Conservation (phyloP, 768 basidiomycete species). For the Crassisporium funariophilum region DNA sequence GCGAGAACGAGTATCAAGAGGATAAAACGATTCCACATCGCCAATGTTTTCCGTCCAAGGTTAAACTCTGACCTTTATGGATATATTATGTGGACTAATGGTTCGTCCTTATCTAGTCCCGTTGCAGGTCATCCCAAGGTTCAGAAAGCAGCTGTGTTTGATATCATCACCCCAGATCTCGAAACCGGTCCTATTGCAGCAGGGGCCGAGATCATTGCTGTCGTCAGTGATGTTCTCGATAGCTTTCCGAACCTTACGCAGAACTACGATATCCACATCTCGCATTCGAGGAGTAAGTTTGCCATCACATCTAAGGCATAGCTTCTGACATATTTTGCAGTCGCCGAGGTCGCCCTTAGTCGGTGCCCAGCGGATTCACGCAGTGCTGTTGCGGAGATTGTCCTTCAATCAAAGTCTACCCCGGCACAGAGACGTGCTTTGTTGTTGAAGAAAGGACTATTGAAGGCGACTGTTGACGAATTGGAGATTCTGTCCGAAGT, state of each 20-base stretch:
- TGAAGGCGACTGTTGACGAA: conserved; percentile 70
- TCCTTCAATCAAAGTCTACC: conserved; percentile 66
- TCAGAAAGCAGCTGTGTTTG: conserved; percentile 76
- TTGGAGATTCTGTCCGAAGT: conserved; percentile 69
- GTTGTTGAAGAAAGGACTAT: conserved; percentile 68
- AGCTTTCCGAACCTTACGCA: conserved; percentile 70
- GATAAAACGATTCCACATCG: conserved; percentile 84
- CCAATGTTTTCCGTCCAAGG: conserved; percentile 73
- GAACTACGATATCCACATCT: conserved; percentile 76
- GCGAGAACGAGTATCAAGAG: conserved; percentile 63
- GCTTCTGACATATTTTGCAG: conserved; percentile 38
- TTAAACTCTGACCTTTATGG: conserved; percentile 28
- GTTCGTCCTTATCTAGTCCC: conserved; percentile 38
- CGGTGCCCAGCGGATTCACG: conserved; percentile 62
- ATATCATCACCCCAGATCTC: conserved; percentile 80
- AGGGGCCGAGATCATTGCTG: conserved; percentile 71
- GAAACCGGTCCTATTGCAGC: conserved; percentile 65
- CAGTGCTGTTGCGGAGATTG: conserved; percentile 59
- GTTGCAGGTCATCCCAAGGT: conserved; percentile 74
- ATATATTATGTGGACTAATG: neutral
- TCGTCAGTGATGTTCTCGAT: conserved; percentile 67
- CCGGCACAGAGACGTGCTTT: conserved; percentile 68
- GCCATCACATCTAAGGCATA: neutral
- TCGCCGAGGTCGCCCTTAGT: conserved; percentile 64
- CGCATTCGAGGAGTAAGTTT: conserved; percentile 71